phyloP scores from a whole-genome alignment of 352 stramenopile genomes.

The Phytophthora podocarpi region DNA sequence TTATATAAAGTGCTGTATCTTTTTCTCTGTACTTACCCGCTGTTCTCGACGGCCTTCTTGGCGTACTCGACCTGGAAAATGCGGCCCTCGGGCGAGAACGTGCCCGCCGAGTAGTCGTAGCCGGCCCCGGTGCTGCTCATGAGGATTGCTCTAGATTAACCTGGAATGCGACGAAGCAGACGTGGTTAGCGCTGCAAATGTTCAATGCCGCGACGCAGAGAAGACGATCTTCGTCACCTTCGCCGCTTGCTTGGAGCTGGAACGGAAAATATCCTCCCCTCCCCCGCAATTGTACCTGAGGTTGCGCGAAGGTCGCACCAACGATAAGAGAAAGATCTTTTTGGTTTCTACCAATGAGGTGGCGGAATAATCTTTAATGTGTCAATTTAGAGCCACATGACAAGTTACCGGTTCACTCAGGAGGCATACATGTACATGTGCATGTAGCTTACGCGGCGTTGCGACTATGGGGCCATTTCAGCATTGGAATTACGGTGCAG shows the following conservation, averaged over 20 bases:
- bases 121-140: constrained; percentile 89
- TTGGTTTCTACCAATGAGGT: too few relatives aligned
- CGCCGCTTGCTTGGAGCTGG: constrained; percentile 13
- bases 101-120: constrained; percentile 91
- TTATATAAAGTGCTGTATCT: neutral
- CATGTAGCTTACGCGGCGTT: too few relatives aligned
- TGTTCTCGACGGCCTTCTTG: constrained; percentile 98
- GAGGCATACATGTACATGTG: too few relatives aligned
- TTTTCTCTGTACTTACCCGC: constrained; percentile 60
- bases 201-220: neutral
- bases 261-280: constrained; percentile 34
- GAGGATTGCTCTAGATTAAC: constrained; percentile 14
- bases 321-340: constrained; percentile 3
- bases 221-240: constrained; percentile 31
- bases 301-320: constrained; percentile 24
- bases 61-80: constrained; percentile 99
- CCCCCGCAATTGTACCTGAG: neutral
- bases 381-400: too few relatives aligned
- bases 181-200: neutral
- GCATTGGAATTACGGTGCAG: too few relatives aligned
- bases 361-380: too few relatives aligned
- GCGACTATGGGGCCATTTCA: too few relatives aligned
- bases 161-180: neutral
- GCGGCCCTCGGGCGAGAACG: constrained; percentile 97
- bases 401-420: too few relatives aligned